These are phyloP conservation scores for Botrytis tulipae DNA, from an alignment of 2,329 filamentous ascomycete genomes.

Conservation along the genomic window DNA sequence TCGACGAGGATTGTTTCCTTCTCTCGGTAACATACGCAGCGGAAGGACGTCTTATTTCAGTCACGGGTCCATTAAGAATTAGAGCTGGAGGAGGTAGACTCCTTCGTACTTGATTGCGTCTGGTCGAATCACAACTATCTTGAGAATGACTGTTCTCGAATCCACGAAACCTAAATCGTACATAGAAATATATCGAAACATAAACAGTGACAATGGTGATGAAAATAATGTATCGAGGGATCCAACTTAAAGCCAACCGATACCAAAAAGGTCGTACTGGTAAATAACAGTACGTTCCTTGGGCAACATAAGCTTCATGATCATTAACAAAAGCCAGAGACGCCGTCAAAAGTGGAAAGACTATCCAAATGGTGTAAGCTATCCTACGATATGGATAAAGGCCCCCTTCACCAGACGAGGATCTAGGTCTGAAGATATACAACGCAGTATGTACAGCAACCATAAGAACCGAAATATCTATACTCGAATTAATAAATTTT, in stretches of 20 bases:
- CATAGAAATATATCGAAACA: constrained; percentile 67
- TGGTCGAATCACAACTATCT: constrained; percentile 19
- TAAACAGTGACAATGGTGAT: constrained; percentile 63
- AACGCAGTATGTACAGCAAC: constrained; percentile 72
- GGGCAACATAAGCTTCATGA: constrained; percentile 55
- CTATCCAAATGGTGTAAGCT: constrained; percentile 56
- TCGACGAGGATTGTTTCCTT: constrained; percentile 27
- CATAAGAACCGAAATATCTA: constrained; percentile 67
- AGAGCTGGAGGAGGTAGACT: constrained; percentile 32
- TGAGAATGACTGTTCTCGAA: constrained; percentile 28
- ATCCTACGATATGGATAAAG: constrained; percentile 64
- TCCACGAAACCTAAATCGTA: constrained; percentile 44
- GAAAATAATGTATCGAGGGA: constrained; percentile 70
- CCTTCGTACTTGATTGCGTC: constrained; percentile 20
- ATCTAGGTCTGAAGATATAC: constrained; percentile 62
- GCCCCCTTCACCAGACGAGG: constrained; percentile 54
- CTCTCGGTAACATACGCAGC: constrained; percentile 19
- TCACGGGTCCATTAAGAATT: constrained; percentile 34
- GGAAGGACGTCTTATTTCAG: constrained; percentile 27
- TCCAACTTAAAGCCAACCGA: constrained; percentile 65
- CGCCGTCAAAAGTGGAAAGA: constrained; percentile 59
- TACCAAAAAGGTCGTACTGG: constrained; percentile 68
- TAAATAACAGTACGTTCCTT: constrained; percentile 68
- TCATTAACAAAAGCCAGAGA: constrained; percentile 61
- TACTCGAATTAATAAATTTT: background rate